Evolutionary conservation across 805 yeast species (phyloP).

Genomic region (Wickerhamiella parazyma): DNA sequence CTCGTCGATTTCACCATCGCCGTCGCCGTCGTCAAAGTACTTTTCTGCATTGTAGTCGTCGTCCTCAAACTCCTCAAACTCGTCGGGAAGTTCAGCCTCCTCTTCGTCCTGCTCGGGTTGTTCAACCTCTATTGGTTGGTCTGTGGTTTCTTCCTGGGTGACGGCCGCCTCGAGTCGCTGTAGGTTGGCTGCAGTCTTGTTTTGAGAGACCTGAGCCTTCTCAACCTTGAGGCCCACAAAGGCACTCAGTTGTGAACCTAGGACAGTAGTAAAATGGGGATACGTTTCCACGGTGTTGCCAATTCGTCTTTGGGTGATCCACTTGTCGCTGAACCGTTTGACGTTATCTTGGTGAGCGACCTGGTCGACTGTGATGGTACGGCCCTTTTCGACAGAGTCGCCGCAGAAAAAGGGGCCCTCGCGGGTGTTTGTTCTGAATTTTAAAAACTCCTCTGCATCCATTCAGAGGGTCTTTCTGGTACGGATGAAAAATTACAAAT

Average conservation of each 20-base stretch:
- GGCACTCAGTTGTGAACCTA: conserved; percentile 63
- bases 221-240: conserved; percentile 52
- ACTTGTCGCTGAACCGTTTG: conserved; percentile 69
- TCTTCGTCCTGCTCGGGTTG: conserved; percentile 35
- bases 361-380: conserved; percentile 12
- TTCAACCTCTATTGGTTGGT: conserved; percentile 24
- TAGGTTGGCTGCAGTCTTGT: neutral
- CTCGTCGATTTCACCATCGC: conserved; percentile 42
- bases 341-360: conserved; percentile 43
- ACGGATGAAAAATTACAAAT: neutral
- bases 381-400: conserved; percentile 13
- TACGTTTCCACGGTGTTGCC: conserved; percentile 66
- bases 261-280: conserved; percentile 55
- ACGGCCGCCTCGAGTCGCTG: conserved; percentile 21
- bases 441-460: conserved; percentile 10
- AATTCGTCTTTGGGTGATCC: conserved; percentile 52
- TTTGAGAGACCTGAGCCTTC: conserved; percentile 33
- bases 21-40: conserved; percentile 59
- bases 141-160: conserved; percentile 24
- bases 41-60: conserved; percentile 71
- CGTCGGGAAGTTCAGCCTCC: conserved; percentile 32
- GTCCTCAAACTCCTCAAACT: conserved; percentile 58
- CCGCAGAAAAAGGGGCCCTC: conserved; percentile 21
- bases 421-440: neutral
- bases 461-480: neutral